These are phyloP conservation scores for Oxalis stricta DNA, from an alignment of 441 rosid species.

Conservation along the genomic window DNA sequence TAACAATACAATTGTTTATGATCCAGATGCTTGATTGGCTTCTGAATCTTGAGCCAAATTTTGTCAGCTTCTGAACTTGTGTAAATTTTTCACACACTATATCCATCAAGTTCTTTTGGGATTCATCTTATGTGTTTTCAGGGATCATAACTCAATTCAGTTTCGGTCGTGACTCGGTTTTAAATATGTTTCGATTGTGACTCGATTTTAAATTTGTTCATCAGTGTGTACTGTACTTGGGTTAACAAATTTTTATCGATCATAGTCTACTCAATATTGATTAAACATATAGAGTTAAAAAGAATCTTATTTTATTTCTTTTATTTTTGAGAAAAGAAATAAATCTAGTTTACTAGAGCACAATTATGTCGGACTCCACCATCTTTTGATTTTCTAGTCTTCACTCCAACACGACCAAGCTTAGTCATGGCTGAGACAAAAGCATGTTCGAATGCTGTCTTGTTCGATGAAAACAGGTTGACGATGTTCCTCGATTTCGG, in stretches of 20 bases:
- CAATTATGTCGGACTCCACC: constrained; percentile 12
- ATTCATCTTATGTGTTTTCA: too few relatives aligned
- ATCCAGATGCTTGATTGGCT: background rate
- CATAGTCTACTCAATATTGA: too few relatives aligned
- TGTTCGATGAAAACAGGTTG: background rate
- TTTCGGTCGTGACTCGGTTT: too few relatives aligned
- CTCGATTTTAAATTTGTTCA: too few relatives aligned
- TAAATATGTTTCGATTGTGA: too few relatives aligned
- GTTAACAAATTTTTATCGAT: too few relatives aligned
- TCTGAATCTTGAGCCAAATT: background rate
- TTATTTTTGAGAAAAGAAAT: background rate
- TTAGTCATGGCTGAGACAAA: constrained; percentile 11
- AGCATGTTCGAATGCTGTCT: constrained; percentile 1
- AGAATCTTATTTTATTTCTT: too few relatives aligned
- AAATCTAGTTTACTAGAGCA: background rate
- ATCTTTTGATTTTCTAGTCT: constrained; percentile 5
- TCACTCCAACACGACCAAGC: constrained; percentile 9
- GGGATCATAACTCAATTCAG: too few relatives aligned
- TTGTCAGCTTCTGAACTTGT: constrained; percentile 2
- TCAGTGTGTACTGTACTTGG: too few relatives aligned
- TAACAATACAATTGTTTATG: constrained; percentile 2
- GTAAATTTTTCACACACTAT: constrained; percentile 6
- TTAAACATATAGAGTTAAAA: too few relatives aligned
- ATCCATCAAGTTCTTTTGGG: background rate
- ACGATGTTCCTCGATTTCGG: background rate